A percentile compares a stretch with the other conserved stretches of the same genome.
phyloP scores from a whole-genome alignment of 2,329 filamentous ascomycete species.

The Alternaria sp. region DNA sequence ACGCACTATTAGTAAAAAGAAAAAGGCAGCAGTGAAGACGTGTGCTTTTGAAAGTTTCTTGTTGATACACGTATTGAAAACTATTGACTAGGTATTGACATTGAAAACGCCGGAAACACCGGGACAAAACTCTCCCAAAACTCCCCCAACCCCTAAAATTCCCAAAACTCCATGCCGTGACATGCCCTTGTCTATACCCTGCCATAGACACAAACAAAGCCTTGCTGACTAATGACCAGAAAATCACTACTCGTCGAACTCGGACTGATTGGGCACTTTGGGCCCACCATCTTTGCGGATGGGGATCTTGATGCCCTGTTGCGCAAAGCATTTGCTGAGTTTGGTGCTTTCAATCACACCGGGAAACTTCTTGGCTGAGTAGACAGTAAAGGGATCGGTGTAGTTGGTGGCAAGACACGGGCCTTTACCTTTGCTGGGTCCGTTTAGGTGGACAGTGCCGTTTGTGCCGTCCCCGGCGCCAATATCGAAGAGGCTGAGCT shows the following conservation, averaged over 20 bases:
- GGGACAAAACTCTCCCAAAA: not conserved
- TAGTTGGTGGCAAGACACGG: constrained; percentile 87
- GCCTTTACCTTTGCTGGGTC: constrained; percentile 73
- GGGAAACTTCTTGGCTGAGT: constrained; percentile 97
- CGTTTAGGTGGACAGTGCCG: constrained; percentile 60
- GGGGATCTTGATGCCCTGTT: constrained; percentile 95
- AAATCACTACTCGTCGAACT: constrained; percentile 47
- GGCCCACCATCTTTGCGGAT: constrained; percentile 86
- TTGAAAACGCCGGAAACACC: not conserved
- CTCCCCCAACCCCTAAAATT: not conserved
- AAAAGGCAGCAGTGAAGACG: not conserved
- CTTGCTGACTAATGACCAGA: not conserved
- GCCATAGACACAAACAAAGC: not conserved
- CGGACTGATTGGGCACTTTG: constrained; percentile 57
- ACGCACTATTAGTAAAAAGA: not conserved
- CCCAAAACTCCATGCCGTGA: not conserved
- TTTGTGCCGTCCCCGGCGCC: constrained; percentile 61
- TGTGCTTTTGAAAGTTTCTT: not conserved
- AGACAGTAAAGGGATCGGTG: constrained; percentile 91
- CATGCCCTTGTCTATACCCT: not conserved
- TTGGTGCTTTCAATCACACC: constrained; percentile 94
- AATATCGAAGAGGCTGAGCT: constrained; percentile 86
- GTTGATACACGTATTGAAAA: not conserved
- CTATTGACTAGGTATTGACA: not conserved
- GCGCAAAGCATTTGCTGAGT: constrained; percentile 90